These are phyloP conservation scores for Fusarium sp. DNA, from an alignment of 2,329 filamentous ascomycete genomes.

Conservation along the genomic window DNA sequence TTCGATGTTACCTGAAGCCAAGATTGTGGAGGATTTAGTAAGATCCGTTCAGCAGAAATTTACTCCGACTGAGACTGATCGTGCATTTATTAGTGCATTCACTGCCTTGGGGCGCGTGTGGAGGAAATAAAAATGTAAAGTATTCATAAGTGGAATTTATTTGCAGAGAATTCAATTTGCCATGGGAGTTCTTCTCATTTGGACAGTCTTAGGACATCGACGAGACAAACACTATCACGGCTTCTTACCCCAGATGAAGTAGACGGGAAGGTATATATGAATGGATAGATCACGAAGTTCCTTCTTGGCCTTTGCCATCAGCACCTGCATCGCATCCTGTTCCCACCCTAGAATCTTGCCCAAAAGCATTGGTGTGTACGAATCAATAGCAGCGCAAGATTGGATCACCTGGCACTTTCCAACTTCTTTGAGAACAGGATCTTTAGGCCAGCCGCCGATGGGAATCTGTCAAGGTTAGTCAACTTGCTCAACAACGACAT, in stretches of 20 bases:
- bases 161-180: no score
- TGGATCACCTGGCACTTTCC: slow-evolving; percentile 34
- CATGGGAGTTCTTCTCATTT: no score
- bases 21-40: no score
- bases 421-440: slow-evolving; percentile 25
- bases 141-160: no score
- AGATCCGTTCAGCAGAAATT: no score
- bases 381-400: slow-evolving; percentile 35
- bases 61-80: no score
- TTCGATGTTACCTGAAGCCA: no score
- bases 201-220: neutral
- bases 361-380: slow-evolving; percentile 37
- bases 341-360: slow-evolving; percentile 37
- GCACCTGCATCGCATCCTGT: slow-evolving; percentile 34
- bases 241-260: slow-evolving; percentile 33
- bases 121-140: no score
- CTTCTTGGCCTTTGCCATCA: slow-evolving; percentile 40
- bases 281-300: slow-evolving; percentile 41
- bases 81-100: no score
- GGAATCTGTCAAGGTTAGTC: slow-evolving; percentile 18
- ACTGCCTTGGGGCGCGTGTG: no score
- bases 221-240: slow-evolving; percentile 3
- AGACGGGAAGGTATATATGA: slow-evolving; percentile 35
- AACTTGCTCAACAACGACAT: no score
- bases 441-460: slow-evolving; percentile 34